These are phyloP conservation scores for Leccinellum albellum DNA, from an alignment of 768 basidiomycete genomes.

Conservation along the genomic window DNA sequence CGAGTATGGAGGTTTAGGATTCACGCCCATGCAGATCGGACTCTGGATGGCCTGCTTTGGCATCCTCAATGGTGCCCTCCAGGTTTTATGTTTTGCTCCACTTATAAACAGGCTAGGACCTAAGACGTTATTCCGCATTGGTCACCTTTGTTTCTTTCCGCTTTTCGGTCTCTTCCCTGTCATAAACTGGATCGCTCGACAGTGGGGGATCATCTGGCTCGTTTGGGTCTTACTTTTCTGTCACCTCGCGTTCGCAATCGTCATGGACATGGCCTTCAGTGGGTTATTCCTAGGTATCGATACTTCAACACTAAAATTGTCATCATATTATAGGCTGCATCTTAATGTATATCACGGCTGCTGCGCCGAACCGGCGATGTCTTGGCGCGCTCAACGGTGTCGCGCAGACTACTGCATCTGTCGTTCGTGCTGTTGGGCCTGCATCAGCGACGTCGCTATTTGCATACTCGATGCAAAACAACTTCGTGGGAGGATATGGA, in stretches of 20 bases:
- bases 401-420: slow-evolving; percentile 28
- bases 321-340: slow-evolving; percentile 47
- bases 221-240: slow-evolving; percentile 28
- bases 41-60: slow-evolving; percentile 35
- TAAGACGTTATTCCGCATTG: slow-evolving; percentile 27
- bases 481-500: slow-evolving; percentile 35
- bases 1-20: slow-evolving; percentile 35
- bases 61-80: slow-evolving; percentile 29
- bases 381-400: slow-evolving; percentile 66
- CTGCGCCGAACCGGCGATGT: slow-evolving; percentile 62
- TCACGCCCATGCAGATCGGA: slow-evolving; percentile 36
- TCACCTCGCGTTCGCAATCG: slow-evolving; percentile 20
- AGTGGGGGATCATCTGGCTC: slow-evolving; percentile 17
- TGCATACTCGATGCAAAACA: slow-evolving; percentile 33
- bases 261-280: slow-evolving; percentile 34
- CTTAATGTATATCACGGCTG: slow-evolving; percentile 64
- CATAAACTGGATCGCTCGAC: slow-evolving; percentile 25
- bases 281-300: background rate
- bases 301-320: background rate
- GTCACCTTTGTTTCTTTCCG: slow-evolving; percentile 27
- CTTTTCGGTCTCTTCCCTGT: slow-evolving; percentile 32
- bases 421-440: slow-evolving; percentile 34
- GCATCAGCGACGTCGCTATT: slow-evolving; percentile 33
- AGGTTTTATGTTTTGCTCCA: slow-evolving; percentile 32
- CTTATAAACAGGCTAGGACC: slow-evolving; percentile 31